Percentiles rank a stretch among this genome's conserved stretches.
phyloP scores from a whole-genome alignment of 2,329 filamentous ascomycete genomes.

The Trichoderma atrobrunneum region DNA sequence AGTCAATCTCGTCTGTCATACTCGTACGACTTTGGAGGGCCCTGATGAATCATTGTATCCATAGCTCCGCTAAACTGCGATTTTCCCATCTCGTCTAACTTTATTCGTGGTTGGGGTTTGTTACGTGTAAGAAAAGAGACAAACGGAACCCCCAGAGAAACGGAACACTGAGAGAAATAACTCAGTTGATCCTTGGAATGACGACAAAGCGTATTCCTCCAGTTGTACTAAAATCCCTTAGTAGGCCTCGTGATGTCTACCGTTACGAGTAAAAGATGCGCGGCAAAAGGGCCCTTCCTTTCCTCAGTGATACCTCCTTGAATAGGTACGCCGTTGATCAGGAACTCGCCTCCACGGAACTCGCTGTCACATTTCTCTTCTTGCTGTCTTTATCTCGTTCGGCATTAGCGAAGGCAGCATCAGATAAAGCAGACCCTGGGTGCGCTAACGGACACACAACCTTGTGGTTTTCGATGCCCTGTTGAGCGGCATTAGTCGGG shows the following conservation, averaged over 20 bases:
- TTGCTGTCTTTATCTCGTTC: neutral
- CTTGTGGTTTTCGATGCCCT: neutral
- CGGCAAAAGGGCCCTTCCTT: neutral
- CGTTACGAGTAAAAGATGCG: constrained; percentile 4
- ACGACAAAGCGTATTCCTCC: neutral
- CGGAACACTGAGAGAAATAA: neutral
- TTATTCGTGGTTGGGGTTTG: neutral
- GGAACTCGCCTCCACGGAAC: neutral
- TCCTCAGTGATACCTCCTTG: neutral
- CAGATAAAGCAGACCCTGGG: neutral
- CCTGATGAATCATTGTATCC: neutral
- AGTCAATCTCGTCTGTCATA: neutral
- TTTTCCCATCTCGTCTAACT: neutral
- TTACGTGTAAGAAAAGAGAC: neutral
- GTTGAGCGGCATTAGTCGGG: neutral
- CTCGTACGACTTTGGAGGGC: neutral
- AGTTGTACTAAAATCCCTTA: neutral
- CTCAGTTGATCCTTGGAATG: neutral
- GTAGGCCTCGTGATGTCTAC: neutral
- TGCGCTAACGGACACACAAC: neutral
- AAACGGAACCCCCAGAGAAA: neutral
- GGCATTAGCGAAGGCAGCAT: neutral
- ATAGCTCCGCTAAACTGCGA: neutral
- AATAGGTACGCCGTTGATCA: neutral
- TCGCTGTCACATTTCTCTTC: neutral